phyloP scores from a whole-genome alignment of 1,139 yeast species.

The Nakaseomyces nivariensis region DNA sequence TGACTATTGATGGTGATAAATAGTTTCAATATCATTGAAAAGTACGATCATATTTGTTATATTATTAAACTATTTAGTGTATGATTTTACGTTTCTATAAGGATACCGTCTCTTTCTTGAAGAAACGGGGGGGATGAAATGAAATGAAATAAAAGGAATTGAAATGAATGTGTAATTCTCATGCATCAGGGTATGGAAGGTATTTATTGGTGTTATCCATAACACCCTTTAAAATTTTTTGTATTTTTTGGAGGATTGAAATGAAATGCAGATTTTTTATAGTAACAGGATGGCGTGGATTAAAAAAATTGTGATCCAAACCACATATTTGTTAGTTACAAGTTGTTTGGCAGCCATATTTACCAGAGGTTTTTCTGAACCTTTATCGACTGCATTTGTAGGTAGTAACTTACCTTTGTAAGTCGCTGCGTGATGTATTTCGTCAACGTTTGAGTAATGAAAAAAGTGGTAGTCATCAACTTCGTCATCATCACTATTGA shows the following conservation, averaged over 20 bases:
- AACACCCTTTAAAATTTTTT: too few relatives aligned
- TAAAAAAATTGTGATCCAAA: not conserved
- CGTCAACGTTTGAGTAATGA: conserved; percentile 2
- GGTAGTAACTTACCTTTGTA: not conserved
- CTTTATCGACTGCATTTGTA: not conserved
- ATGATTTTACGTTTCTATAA: too few relatives aligned
- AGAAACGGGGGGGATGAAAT: too few relatives aligned
- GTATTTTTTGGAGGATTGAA: not conserved
- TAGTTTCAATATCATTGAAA: too few relatives aligned
- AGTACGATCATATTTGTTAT: too few relatives aligned
- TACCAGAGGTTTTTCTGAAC: not conserved
- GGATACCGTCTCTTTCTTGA: too few relatives aligned
- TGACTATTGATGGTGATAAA: too few relatives aligned
- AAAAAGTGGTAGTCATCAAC: conserved; percentile 3
- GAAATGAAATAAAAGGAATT: too few relatives aligned
- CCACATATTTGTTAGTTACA: not conserved
- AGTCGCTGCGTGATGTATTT: conserved; percentile 1
- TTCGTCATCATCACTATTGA: not conserved
- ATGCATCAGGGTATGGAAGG: too few relatives aligned
- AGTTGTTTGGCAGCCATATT: not conserved
- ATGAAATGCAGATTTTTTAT: not conserved
- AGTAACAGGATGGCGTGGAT: not conserved
- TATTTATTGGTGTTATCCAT: too few relatives aligned
- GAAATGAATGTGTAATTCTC: too few relatives aligned
- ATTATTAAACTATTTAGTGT: too few relatives aligned